phyloP scores from a whole-genome alignment of 345 rosid genomes.

The Diplotaxis tenuifolia region DNA sequence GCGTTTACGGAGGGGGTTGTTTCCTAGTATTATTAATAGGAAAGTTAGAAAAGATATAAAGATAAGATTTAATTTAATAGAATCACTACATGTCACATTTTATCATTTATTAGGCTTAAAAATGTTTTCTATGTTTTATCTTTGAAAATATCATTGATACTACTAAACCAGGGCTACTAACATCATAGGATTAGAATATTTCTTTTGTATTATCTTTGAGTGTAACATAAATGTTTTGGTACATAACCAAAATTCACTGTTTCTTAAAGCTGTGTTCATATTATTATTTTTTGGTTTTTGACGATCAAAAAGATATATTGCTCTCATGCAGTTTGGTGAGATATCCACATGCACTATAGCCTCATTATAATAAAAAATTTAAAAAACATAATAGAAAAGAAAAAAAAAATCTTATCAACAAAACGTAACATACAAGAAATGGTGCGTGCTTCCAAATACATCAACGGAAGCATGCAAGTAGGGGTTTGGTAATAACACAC shows the following conservation, averaged over 20 bases:
- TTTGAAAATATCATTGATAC: not conserved
- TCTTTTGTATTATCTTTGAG: not conserved
- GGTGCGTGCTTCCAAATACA: not conserved
- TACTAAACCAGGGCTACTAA: no score
- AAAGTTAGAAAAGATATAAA: not conserved
- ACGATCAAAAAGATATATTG: not conserved
- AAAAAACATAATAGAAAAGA: not conserved
- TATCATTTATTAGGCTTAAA: no score
- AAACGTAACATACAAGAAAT: not conserved
- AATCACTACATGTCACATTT: not conserved
- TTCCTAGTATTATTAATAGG: not conserved
- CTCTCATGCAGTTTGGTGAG: not conserved
- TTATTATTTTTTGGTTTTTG: not conserved
- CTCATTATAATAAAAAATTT: not conserved
- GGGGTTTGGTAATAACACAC: not conserved
- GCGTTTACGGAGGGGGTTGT: no score
- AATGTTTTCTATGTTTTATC: no score
- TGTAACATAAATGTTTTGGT: not conserved
- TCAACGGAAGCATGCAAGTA: not conserved
- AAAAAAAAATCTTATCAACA: not conserved
- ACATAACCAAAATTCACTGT: not conserved
- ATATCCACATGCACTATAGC: not conserved
- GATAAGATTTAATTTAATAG: not conserved
- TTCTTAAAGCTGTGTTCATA: not conserved
- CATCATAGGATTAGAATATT: not conserved